Evolutionary conservation across 2,329 filamentous ascomycete species (phyloP), one percentile per base, ranked within the genome.

Genomic region (Colletotrichum lupini): DNA sequence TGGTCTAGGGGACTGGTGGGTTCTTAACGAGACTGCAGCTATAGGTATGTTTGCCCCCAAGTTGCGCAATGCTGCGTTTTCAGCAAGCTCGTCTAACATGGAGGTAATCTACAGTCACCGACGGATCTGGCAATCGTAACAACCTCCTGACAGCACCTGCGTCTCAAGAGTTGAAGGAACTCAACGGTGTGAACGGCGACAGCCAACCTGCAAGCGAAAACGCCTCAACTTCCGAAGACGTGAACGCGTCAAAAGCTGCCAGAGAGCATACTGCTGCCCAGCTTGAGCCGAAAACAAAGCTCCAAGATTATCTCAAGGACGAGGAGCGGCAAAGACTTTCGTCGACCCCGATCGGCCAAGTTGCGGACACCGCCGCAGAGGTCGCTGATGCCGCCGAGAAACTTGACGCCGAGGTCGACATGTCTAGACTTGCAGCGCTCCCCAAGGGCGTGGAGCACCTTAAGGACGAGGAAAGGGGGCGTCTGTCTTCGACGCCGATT

Each of bases 1-100:
- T 46, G 92, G 92, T 11, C 80, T 86, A 24, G 90, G 89, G 60
- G 88, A 93, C 75, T 93, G 91, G 90, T 94, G 92, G 92, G 85
- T 91, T 28, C 81, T 94, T 58, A 90, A 95, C 76, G 90, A 94
- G 71, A 85, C 84, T 57, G 85, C 87, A 67, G 88, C 90, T 16
- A 90, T 86, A 67, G 86, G 92, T 93, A 84, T 76, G 86, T 22
- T 8, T 22, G 4, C 74, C 49, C 35, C 24, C 11, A 22, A 11
- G 22, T 32, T 35, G 55, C 16, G 30, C 32, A 30, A n/a, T 52
- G 19, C n/a, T 52, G 6, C 42, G n/a, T 49, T 49, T 8, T 37
- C n/a, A 26, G 61, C 32, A 35, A 37, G 12, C 57, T 58, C 37
- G 22, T 30, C 72, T 74, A 32, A 74, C 68, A 59, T 35, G 49